Percentiles rank a stretch among this genome's conserved stretches.
phyloP scores from a whole-genome alignment of 2,329 filamentous ascomycete species.

The Thermochaetoides dissita region DNA sequence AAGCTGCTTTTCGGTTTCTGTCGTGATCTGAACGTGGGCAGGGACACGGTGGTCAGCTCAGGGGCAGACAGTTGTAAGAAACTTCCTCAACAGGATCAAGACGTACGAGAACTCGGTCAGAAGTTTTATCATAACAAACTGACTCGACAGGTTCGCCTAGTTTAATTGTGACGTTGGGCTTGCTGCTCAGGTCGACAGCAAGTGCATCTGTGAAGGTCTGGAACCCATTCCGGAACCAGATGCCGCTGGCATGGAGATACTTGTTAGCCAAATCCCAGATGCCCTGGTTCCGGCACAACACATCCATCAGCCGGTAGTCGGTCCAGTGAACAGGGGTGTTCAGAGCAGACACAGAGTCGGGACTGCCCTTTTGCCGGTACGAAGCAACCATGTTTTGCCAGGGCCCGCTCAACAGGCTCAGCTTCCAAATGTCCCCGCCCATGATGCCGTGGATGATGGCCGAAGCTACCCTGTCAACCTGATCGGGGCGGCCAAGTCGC shows the following conservation, averaged over 20 bases:
- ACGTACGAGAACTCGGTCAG: conserved; percentile 27
- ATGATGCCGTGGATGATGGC: conserved; percentile 78
- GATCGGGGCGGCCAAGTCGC: conserved; percentile 33
- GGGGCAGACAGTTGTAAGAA: not conserved
- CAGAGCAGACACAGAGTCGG: too few relatives aligned
- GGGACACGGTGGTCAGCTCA: not conserved
- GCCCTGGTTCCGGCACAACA: conserved; percentile 1
- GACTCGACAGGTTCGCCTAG: conserved; percentile 32
- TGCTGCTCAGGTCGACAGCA: conserved; percentile 32
- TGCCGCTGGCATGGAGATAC: conserved; percentile 1
- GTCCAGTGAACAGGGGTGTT: not conserved
- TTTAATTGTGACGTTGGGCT: conserved; percentile 47
- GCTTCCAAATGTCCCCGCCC: conserved; percentile 69
- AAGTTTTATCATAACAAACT: conserved; percentile 25
- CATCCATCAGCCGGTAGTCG: conserved; percentile 7
- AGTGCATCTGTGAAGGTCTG: conserved; percentile 44
- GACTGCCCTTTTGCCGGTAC: too few relatives aligned
- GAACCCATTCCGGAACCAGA: conserved; percentile 47
- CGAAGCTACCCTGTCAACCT: conserved; percentile 62
- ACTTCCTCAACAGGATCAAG: conserved; percentile 8
- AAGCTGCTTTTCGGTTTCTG: conserved; percentile 8
- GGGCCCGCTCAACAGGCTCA: conserved; percentile 58
- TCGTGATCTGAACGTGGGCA: conserved; percentile 5
- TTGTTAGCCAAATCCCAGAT: conserved; percentile 3
- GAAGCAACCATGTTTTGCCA: conserved; percentile 4